A percentile compares a stretch with the other conserved stretches of the same genome.
These are phyloP conservation scores for Solanum microdontum DNA, from an alignment of 257 asterid genomes.

Conservation along the genomic window DNA sequence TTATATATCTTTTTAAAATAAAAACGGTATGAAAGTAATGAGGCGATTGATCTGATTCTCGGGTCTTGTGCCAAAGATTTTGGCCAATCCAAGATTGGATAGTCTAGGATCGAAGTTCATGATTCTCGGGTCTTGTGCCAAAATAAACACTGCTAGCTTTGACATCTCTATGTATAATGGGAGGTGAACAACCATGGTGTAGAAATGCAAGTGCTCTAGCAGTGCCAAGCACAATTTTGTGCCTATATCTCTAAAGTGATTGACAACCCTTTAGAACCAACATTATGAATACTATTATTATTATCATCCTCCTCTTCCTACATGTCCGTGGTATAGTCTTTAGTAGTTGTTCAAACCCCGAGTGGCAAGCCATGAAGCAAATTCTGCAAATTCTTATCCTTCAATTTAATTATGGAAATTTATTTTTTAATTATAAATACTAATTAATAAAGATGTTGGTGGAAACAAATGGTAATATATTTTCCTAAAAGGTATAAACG, in stretches of 20 bases:
- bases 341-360: too few relatives aligned
- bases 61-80: constrained; percentile 4
- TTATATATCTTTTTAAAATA: too few relatives aligned
- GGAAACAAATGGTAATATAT: too few relatives aligned
- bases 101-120: constrained; percentile 8
- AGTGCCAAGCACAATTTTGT: constrained; percentile 10
- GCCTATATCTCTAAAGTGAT: constrained; percentile 16
- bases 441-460: too few relatives aligned
- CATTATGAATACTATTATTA: constrained; percentile 3
- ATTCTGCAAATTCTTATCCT: too few relatives aligned
- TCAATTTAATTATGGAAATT: too few relatives aligned
- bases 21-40: too few relatives aligned
- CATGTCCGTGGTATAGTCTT: too few relatives aligned
- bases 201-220: constrained; percentile 19
- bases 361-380: too few relatives aligned
- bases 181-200: constrained; percentile 21
- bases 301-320: neutral
- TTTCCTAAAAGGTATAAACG: too few relatives aligned
- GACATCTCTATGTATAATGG: constrained; percentile 17
- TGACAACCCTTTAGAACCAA: constrained; percentile 5
- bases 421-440: too few relatives aligned
- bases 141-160: constrained; percentile 12
- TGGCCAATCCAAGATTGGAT: constrained; percentile 13
- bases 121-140: neutral
- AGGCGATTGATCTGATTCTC: constrained; percentile 4